A percentile compares a stretch with the other conserved stretches of the same genome.
phyloP scores from a whole-genome alignment of 2,329 filamentous ascomycete genomes.

The Sporothrix variecibatus region DNA sequence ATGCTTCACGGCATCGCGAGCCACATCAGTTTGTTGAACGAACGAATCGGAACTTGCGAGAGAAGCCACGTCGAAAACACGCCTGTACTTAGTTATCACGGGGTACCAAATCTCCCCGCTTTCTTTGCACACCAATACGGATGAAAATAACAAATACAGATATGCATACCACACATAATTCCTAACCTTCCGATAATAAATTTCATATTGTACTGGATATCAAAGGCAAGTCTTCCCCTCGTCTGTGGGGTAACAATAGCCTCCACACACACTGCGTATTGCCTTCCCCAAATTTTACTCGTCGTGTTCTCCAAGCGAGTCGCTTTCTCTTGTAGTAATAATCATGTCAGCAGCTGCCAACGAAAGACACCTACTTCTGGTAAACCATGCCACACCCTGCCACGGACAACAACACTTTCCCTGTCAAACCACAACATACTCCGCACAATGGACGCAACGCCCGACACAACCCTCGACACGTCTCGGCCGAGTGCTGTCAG shows the following conservation, averaged over 20 bases:
- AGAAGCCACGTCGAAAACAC: not conserved
- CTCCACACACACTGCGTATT: not conserved
- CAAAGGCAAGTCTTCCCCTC: not conserved
- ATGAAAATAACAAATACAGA: not conserved
- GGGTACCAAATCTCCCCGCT: not conserved
- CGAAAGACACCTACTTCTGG: not conserved
- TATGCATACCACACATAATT: not conserved
- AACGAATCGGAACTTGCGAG: not conserved
- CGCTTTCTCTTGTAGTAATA: not conserved
- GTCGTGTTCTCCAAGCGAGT: not conserved
- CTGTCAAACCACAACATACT: not conserved
- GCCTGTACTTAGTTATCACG: not conserved
- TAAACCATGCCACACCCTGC: not conserved
- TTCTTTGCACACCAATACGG: not conserved
- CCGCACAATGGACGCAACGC: not conserved
- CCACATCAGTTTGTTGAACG: not conserved
- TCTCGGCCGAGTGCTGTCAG: not conserved
- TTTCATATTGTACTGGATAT: not conserved
- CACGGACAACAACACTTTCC: not conserved
- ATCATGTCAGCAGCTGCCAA: not conserved
- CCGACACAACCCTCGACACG: not conserved
- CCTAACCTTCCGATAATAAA: too few relatives aligned
- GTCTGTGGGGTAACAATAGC: not conserved
- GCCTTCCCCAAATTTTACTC: not conserved
- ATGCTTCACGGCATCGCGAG: not conserved